phyloP scores from a whole-genome alignment of 1,284 basidiomycete genomes.

The Cutaneotrichosporon cavernicola region DNA sequence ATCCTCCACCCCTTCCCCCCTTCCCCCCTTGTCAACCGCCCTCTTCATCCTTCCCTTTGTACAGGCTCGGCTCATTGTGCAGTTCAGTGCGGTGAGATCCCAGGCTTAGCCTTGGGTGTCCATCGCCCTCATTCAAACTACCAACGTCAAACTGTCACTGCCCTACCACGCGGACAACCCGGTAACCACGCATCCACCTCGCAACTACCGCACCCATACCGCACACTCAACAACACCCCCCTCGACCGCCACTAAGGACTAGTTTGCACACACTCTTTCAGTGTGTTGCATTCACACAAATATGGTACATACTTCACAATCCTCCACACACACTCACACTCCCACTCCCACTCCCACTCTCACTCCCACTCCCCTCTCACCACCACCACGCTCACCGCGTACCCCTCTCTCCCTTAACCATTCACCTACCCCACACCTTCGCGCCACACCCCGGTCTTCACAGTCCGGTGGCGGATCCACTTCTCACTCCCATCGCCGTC shows the following conservation, averaged over 20 bases:
- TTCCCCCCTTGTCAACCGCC: neutral
- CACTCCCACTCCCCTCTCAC: slow-evolving; percentile 5
- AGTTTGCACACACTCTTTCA: neutral
- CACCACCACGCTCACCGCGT: neutral
- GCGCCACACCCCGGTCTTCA: slow-evolving; percentile 10
- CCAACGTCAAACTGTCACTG: neutral
- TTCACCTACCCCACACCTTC: neutral
- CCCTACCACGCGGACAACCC: neutral
- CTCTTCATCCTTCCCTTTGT: neutral
- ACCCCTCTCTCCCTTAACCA: neutral
- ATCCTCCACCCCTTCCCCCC: neutral
- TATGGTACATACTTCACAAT: slow-evolving; percentile 19
- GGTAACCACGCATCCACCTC: slow-evolving; percentile 3
- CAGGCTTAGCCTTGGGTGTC: too few species aligned
- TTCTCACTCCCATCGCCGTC: slow-evolving; percentile 9
- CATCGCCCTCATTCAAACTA: too few species aligned
- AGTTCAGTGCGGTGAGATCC: too few species aligned
- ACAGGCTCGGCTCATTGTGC: too few species aligned
- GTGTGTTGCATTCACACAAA: slow-evolving; percentile 10
- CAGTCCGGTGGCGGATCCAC: slow-evolving; percentile 8
- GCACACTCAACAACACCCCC: neutral
- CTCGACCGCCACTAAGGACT: neutral
- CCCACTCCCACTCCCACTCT: neutral
- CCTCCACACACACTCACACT: too few species aligned
- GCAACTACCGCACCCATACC: neutral